phyloP scores from a whole-genome alignment of 2,329 filamentous ascomycete species.

The Phoma sp. region DNA sequence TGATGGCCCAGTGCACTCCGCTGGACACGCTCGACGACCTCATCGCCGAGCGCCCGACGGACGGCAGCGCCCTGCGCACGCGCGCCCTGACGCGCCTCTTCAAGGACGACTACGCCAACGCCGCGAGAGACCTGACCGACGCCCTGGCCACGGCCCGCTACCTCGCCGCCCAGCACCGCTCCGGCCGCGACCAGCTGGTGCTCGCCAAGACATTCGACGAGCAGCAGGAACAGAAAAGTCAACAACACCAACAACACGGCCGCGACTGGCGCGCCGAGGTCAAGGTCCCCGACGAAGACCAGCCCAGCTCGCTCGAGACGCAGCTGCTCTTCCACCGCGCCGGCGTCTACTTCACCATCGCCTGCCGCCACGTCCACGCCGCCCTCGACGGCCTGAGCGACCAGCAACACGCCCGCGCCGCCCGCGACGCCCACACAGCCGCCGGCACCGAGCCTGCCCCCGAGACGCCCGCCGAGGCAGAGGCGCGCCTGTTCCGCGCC shows the following conservation, averaged over 20 bases:
- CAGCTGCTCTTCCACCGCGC: constrained; percentile 81
- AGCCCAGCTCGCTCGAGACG: constrained; percentile 75
- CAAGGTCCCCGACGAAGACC: constrained; percentile 66
- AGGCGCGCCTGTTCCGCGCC: constrained; percentile 56
- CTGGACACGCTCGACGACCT: constrained; percentile 71
- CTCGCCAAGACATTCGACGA: too few relatives aligned
- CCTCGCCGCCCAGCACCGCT: too few relatives aligned
- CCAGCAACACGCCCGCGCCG: constrained; percentile 41
- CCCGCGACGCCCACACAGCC: too few relatives aligned
- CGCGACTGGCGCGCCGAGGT: constrained; percentile 58
- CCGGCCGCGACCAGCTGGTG: too few relatives aligned
- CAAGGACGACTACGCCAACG: constrained; percentile 75
- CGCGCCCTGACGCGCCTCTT: constrained; percentile 76
- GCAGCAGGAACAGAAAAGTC: too few relatives aligned
- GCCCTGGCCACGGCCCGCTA: constrained; percentile 64
- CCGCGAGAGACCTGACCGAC: constrained; percentile 71
- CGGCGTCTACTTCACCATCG: constrained; percentile 73
- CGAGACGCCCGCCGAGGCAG: constrained; percentile 54
- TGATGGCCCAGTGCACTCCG: constrained; percentile 74
- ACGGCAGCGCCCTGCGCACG: constrained; percentile 73
- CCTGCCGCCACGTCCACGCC: constrained; percentile 67
- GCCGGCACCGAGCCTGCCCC: constrained; percentile 40
- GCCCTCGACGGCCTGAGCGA: constrained; percentile 60
- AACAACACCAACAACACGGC: constrained; percentile 47
- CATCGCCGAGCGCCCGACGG: constrained; percentile 66